A percentile compares a stretch with the other conserved stretches of the same genome.
Conservation (phyloP, 2,329 filamentous ascomycete genomes). For the Beauveria caledonica region DNA sequence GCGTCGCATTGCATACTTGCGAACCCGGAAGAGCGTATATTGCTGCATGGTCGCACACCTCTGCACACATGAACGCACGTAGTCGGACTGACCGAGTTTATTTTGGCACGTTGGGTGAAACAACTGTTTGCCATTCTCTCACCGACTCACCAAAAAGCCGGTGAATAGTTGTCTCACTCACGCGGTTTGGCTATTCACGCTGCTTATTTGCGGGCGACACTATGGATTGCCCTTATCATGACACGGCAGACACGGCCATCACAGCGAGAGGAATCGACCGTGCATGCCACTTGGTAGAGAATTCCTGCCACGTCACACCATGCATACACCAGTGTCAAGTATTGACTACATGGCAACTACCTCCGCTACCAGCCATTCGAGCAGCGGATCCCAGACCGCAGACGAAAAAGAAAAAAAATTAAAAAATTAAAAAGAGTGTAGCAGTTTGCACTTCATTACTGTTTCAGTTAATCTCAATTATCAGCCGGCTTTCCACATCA, state of each 20-base stretch:
- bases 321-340: neutral
- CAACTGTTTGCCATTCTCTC: too few species aligned
- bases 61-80: neutral
- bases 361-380: neutral
- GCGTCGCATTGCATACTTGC: neutral
- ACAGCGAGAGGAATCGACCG: neutral
- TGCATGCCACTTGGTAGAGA: neutral
- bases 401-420: neutral
- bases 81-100: too few species aligned
- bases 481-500: neutral
- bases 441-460: neutral
- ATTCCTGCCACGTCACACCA: neutral
- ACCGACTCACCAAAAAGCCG: too few species aligned
- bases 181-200: neutral
- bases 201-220: neutral
- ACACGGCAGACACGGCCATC: neutral
- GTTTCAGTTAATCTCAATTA: neutral
- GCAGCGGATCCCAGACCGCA: neutral
- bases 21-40: neutral
- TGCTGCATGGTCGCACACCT: neutral
- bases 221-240: neutral
- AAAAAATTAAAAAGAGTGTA: too few species aligned
- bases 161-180: too few species aligned
- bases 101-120: neutral
- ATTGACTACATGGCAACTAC: neutral